Evolutionary conservation across 139 green algal species (phyloP).

Genomic region (Coccomyxa sp.): DNA sequence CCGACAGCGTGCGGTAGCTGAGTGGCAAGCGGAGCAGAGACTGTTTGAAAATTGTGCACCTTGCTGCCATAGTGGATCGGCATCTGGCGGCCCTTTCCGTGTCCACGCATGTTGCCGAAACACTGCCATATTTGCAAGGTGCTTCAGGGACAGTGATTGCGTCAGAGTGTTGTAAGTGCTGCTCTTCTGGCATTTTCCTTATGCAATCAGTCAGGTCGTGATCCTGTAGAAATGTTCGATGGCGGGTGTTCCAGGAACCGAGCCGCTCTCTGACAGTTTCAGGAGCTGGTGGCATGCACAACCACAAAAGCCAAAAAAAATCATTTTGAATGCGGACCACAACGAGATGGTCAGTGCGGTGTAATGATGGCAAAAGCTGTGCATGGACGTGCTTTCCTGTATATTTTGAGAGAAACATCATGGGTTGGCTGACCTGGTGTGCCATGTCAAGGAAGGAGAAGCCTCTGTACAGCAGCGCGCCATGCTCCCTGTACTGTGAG

Average conservation of each 20-base stretch:
- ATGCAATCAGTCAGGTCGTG: too few species aligned
- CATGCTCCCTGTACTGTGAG: slow-evolving; percentile 90
- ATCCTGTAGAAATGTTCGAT: too few species aligned
- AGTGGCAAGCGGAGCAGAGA: slow-evolving; percentile 86
- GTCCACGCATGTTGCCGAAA: slow-evolving; percentile 74
- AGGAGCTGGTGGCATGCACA: too few species aligned
- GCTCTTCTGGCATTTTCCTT: too few species aligned
- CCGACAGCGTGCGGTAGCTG: slow-evolving; percentile 93
- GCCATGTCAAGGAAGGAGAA: slow-evolving; percentile 81
- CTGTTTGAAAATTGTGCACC: slow-evolving; percentile 81
- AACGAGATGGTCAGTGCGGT: too few species aligned
- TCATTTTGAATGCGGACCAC: too few species aligned
- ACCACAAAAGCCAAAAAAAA: too few species aligned
- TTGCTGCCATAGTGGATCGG: slow-evolving; percentile 89
- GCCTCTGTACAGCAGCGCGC: slow-evolving; percentile 87
- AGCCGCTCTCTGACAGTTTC: too few species aligned
- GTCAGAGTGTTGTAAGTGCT: neutral
- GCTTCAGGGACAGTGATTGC: neutral
- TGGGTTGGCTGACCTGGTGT: slow-evolving; percentile 58
- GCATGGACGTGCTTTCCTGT: too few species aligned
- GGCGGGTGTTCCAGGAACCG: too few species aligned
- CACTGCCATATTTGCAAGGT: slow-evolving; percentile 37
- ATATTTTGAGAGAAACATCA: too few species aligned
- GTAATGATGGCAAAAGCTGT: too few species aligned
- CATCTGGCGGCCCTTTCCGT: slow-evolving; percentile 91